Evolutionary conservation across 148 eudicot genomes (phyloP).

Genomic region (Talinum fruticosum): DNA sequence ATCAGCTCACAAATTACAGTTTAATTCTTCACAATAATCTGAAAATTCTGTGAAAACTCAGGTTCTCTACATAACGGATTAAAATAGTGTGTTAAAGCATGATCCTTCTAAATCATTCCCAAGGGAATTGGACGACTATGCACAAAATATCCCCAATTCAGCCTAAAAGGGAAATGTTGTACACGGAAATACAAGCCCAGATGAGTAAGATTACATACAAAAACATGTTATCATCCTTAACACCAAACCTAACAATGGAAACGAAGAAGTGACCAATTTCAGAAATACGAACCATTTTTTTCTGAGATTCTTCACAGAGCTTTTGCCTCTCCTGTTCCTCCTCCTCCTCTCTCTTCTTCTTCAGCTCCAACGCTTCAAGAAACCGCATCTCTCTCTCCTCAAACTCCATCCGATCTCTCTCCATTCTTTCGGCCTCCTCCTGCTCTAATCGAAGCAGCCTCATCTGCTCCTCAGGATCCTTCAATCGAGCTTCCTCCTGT

Average conservation of each 20-base stretch:
- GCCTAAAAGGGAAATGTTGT: too few relatives aligned
- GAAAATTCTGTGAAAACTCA: not conserved
- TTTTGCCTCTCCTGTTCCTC: slow-evolving; percentile 36
- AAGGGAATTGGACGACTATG: not conserved
- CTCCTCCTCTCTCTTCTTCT: slow-evolving; percentile 32
- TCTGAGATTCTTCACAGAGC: slow-evolving; percentile 29
- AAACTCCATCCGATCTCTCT: slow-evolving; percentile 58
- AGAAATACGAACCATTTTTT: slow-evolving; percentile 38
- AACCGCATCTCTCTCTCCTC: slow-evolving; percentile 73
- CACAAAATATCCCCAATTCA: not conserved
- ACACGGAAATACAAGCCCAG: not conserved
- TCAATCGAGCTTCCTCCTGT: slow-evolving; percentile 50
- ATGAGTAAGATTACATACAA: not conserved
- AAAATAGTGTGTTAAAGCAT: not conserved
- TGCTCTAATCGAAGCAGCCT: slow-evolving; percentile 46
- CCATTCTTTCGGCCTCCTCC: slow-evolving; percentile 58
- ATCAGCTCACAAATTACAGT: too few relatives aligned
- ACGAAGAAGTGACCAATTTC: not conserved
- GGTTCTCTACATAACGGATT: not conserved
- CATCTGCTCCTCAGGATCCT: slow-evolving; percentile 62
- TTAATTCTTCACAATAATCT: not conserved
- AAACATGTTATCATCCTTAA: not conserved
- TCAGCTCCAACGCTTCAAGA: slow-evolving; percentile 44
- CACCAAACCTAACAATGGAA: not conserved
- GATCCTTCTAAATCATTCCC: not conserved